Evolutionary conservation across 768 basidiomycete genomes (phyloP).

Genomic region (Pleurotus tuoliensis): DNA sequence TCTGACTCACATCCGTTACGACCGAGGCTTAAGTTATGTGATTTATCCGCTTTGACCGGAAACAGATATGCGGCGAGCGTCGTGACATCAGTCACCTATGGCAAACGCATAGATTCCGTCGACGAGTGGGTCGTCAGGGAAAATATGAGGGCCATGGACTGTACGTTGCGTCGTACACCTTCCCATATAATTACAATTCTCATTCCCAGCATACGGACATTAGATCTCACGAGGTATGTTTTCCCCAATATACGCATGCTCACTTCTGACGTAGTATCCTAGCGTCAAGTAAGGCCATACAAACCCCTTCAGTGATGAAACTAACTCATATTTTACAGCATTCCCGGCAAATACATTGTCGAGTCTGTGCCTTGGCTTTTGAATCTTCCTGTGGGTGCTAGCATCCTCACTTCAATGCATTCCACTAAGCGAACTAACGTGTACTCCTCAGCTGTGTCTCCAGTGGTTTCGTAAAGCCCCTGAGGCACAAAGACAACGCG

Average conservation of each 20-base stretch:
- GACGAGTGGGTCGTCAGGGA: constrained; percentile 46
- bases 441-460: constrained; percentile 22
- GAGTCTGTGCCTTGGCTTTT: constrained; percentile 46
- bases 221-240: constrained; percentile 18
- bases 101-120: constrained; percentile 36
- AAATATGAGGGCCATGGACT: constrained; percentile 39
- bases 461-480: constrained; percentile 43
- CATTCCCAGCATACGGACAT: too few relatives aligned
- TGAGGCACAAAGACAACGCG: constrained; percentile 30
- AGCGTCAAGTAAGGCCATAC: constrained; percentile 13
- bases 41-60: not conserved
- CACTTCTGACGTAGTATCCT: not conserved
- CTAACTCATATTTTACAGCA: constrained; percentile 19
- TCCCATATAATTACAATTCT: not conserved
- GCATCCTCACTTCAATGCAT: not conserved
- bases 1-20: not conserved
- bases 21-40: not conserved
- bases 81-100: constrained; percentile 40
- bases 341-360: constrained; percentile 46
- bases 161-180: constrained; percentile 21
- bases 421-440: not conserved
- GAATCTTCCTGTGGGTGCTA: constrained; percentile 33
- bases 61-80: constrained; percentile 42
- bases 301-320: constrained; percentile 1
- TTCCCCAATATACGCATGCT: not conserved